These are phyloP conservation scores for Vitis hybrid DNA, from an alignment of 177 flowering plant species.

Conservation along the genomic window DNA sequence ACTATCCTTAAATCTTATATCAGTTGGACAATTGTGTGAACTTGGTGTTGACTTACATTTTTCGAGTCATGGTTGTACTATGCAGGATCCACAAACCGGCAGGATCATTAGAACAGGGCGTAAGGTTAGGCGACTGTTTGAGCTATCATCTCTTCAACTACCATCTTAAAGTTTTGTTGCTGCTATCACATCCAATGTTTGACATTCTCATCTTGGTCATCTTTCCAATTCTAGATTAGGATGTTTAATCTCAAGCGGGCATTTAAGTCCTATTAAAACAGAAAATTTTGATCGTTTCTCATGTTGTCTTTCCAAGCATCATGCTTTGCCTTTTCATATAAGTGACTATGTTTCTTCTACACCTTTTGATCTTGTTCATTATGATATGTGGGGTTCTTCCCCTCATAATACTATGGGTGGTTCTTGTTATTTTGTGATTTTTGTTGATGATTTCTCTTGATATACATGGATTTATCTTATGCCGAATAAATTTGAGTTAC, in stretches of 20 bases:
- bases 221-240: neutral
- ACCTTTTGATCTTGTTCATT: neutral
- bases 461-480: slow-evolving; percentile 8
- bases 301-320: neutral
- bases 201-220: neutral
- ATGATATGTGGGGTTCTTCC: slow-evolving; percentile 4
- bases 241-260: neutral
- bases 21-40: slow-evolving; percentile 8
- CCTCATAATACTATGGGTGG: neutral
- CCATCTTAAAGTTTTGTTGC: neutral
- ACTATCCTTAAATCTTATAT: slow-evolving; percentile 2
- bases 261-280: neutral
- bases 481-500: neutral
- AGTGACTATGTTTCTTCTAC: too few relatives aligned
- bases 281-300: neutral
- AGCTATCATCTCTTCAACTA: slow-evolving; percentile 1
- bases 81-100: slow-evolving; percentile 3
- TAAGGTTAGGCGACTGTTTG: slow-evolving; percentile 6
- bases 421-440: slow-evolving; percentile 1
- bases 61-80: slow-evolving; percentile 1
- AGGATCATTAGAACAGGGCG: slow-evolving; percentile 1
- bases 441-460: slow-evolving; percentile 3
- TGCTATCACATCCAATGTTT: neutral
- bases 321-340: neutral
- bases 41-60: slow-evolving; percentile 1